A percentile compares a stretch with the other conserved stretches of the same genome.
Conservation (phyloP, 2,329 filamentous ascomycete species). For the Curvularia spicifera region DNA sequence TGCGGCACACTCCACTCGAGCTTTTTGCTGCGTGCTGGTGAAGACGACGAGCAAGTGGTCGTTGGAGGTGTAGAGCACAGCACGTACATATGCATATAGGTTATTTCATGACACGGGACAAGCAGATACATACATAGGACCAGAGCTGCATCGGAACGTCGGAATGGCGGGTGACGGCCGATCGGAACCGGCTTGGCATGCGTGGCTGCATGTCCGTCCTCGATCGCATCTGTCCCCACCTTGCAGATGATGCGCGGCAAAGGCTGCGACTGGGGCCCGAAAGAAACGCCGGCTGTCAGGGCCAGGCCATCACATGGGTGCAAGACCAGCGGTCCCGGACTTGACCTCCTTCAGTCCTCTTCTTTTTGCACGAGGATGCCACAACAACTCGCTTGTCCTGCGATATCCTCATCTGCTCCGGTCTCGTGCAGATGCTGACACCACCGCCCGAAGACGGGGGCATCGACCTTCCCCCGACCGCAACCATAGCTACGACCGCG, state of each 20-base stretch:
- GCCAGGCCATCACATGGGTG: conserved; percentile 4
- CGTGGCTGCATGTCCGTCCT: conserved; percentile 7
- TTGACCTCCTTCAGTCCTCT: not conserved
- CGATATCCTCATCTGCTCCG: conserved; percentile 8
- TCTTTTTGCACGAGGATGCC: conserved; percentile 7
- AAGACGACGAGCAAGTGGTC: not conserved
- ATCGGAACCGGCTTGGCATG: conserved; percentile 4
- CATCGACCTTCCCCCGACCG: conserved; percentile 7
- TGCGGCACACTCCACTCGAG: not conserved
- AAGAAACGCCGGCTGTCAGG: conserved; percentile 12
- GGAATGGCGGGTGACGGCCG: conserved; percentile 2
- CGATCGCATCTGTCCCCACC: conserved; percentile 8
- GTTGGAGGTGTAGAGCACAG: not conserved
- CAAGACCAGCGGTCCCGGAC: not conserved
- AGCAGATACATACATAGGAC: not conserved
- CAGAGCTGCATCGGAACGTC: conserved; percentile 2
- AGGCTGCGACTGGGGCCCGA: conserved; percentile 46
- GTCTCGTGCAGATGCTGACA: conserved; percentile 20
- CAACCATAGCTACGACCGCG: not conserved
- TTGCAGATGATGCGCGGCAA: not conserved
- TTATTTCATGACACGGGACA: not conserved
- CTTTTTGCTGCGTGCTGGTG: not conserved
- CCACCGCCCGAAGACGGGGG: conserved; percentile 24
- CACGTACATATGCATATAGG: not conserved
- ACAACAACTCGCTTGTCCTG: conserved; percentile 2